phyloP scores from a whole-genome alignment of 2,329 filamentous ascomycete species.

The Clarireedia homoeocarpa region DNA sequence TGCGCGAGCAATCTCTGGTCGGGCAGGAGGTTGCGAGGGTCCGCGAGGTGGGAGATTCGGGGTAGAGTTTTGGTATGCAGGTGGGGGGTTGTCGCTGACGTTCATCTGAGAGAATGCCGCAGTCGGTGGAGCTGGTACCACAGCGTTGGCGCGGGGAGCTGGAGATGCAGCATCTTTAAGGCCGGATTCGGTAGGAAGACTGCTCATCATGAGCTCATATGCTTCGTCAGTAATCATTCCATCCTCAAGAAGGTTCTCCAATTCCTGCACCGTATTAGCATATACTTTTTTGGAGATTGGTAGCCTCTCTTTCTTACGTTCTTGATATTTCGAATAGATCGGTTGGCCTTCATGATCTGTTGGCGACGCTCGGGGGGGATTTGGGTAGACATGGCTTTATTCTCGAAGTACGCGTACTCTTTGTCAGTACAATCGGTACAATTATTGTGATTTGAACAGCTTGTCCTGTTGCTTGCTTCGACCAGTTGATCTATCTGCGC shows the following conservation, averaged over 20 bases:
- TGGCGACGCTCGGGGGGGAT: constrained; percentile 27
- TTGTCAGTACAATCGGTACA: constrained; percentile 21
- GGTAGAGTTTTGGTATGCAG: constrained; percentile 27
- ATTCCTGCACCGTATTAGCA: constrained; percentile 54
- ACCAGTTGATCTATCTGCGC: constrained; percentile 1
- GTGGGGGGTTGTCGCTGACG: constrained; percentile 16
- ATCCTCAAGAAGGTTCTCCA: constrained; percentile 80
- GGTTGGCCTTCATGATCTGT: constrained; percentile 29
- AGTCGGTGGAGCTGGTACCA: constrained; percentile 32
- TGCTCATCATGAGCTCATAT: constrained; percentile 65
- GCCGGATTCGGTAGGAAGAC: constrained; percentile 65
- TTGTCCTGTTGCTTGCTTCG: neutral
- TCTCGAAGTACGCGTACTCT: constrained; percentile 21
- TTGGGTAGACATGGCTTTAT: constrained; percentile 21
- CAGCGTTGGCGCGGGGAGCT: constrained; percentile 16
- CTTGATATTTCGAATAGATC: constrained; percentile 30
- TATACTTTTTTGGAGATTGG: neutral
- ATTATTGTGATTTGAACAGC: constrained; percentile 10
- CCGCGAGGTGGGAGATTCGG: constrained; percentile 16
- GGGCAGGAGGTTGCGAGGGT: constrained; percentile 29
- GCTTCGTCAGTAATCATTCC: constrained; percentile 68
- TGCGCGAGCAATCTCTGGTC: constrained; percentile 59
- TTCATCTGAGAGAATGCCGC: constrained; percentile 18
- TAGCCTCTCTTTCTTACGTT: constrained; percentile 21
- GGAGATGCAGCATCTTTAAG: constrained; percentile 31